phyloP scores from a whole-genome alignment of 2,329 filamentous ascomycete genomes.

The Aplosporella prunicola region DNA sequence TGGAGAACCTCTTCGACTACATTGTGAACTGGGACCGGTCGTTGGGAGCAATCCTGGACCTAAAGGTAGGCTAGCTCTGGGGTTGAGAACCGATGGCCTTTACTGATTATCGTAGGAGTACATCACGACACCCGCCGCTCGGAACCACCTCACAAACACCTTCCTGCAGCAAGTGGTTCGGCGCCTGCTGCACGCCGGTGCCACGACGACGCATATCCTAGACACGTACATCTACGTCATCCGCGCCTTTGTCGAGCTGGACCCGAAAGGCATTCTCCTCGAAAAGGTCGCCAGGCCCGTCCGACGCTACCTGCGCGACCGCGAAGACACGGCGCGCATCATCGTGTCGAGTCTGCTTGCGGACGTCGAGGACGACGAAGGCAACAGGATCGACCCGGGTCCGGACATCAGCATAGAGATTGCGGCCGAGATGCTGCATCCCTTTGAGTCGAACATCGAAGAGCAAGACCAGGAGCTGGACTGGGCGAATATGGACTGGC shows the following conservation, averaged over 20 bases:
- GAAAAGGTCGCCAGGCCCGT: constrained; percentile 64
- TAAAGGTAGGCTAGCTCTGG: constrained; percentile 38
- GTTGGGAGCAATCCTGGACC: constrained; percentile 62
- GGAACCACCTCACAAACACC: constrained; percentile 58
- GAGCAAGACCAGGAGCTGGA: constrained; percentile 57
- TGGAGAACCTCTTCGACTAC: constrained; percentile 68
- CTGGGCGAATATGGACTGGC: constrained; percentile 89
- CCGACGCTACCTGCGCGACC: constrained; percentile 64
- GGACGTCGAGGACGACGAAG: constrained; percentile 42
- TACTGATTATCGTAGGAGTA: constrained; percentile 47
- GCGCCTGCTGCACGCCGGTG: constrained; percentile 63
- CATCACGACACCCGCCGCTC: constrained; percentile 57
- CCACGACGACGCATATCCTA: constrained; percentile 66
- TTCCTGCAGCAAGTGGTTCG: constrained; percentile 58
- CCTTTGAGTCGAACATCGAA: constrained; percentile 45
- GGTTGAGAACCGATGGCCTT: background rate
- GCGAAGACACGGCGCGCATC: constrained; percentile 68
- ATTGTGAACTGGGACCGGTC: constrained; percentile 66
- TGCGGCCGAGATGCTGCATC: constrained; percentile 55
- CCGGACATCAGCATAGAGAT: constrained; percentile 60
- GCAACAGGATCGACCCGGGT: constrained; percentile 41
- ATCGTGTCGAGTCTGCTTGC: constrained; percentile 66
- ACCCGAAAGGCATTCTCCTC: constrained; percentile 67
- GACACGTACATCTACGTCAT: constrained; percentile 74
- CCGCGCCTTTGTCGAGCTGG: constrained; percentile 63